phyloP scores from a whole-genome alignment of 345 rosid species.

The Moricandia arvensis region DNA sequence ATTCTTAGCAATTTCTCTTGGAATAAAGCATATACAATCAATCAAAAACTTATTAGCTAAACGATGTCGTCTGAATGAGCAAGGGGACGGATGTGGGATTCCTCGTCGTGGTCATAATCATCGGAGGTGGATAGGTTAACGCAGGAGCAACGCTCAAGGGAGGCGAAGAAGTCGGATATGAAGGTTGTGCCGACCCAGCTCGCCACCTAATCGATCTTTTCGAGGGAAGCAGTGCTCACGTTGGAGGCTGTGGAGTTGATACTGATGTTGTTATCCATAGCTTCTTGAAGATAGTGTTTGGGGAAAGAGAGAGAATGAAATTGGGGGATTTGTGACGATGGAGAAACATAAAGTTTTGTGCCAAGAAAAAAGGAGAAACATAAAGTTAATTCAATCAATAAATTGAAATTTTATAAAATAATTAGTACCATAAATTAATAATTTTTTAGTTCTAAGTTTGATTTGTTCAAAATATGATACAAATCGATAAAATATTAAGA shows the following conservation, averaged over 20 bases:
- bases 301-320: no score
- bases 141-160: conserved; percentile 86
- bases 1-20: no score
- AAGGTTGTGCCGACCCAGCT: conserved; percentile 73
- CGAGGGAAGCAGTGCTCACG: conserved; percentile 41
- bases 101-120: conserved; percentile 49
- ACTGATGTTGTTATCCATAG: conserved; percentile 39
- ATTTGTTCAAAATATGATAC: no score
- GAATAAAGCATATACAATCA: conserved; percentile 26
- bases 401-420: no score
- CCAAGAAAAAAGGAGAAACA: no score
- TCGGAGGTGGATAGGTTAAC: conserved; percentile 70
- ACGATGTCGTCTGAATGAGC: conserved; percentile 34
- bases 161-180: conserved; percentile 76
- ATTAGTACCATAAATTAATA: no score
- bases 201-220: conserved; percentile 55
- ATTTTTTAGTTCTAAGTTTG: no score
- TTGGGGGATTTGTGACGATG: no score
- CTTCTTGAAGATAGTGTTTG: neutral
- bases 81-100: conserved; percentile 55
- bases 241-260: conserved; percentile 33
- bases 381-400: no score
- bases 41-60: conserved; percentile 3
- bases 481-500: no score
- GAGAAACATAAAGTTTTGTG: no score